Evolutionary conservation across 306 rosid species (phyloP).

Genomic region (Rubus parviflorus): DNA sequence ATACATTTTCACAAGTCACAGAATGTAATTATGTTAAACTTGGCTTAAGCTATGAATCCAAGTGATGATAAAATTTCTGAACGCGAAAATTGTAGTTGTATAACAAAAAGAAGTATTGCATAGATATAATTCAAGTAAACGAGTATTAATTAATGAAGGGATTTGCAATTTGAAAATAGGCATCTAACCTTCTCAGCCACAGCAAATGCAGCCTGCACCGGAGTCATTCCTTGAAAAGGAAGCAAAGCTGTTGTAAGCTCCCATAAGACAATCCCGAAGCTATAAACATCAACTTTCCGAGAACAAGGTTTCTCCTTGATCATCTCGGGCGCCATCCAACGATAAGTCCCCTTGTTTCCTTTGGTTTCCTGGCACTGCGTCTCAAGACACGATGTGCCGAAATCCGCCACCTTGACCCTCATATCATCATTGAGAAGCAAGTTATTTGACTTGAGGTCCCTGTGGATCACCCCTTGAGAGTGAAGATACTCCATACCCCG

Average conservation of each 20-base stretch:
- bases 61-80: neutral
- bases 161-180: slow-evolving; percentile 18
- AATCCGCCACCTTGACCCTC: slow-evolving; percentile 98
- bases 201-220: slow-evolving; percentile 98
- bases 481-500: slow-evolving; percentile 98
- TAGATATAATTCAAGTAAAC: neutral
- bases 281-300: slow-evolving; percentile 91
- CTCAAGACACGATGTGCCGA: slow-evolving; percentile 94
- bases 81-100: neutral
- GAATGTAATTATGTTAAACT: neutral
- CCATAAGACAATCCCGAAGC: slow-evolving; percentile 97
- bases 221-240: slow-evolving; percentile 99
- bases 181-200: slow-evolving; percentile 88
- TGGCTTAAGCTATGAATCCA: neutral
- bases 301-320: slow-evolving; percentile 81
- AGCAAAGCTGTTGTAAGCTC: slow-evolving; percentile 90
- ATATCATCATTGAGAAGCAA: slow-evolving; percentile 93
- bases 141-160: too few relatives aligned
- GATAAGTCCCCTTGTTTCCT: slow-evolving; percentile 96
- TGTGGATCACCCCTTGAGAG: slow-evolving; percentile 95
- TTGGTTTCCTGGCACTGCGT: slow-evolving; percentile 84
- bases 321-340: slow-evolving; percentile 99
- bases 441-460: slow-evolving; percentile 89
- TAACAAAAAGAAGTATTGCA: neutral
- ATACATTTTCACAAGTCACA: neutral